Base-by-base conservation (phyloP, 1,139 yeast species). In the Suhomyces guaymorum region DNA sequence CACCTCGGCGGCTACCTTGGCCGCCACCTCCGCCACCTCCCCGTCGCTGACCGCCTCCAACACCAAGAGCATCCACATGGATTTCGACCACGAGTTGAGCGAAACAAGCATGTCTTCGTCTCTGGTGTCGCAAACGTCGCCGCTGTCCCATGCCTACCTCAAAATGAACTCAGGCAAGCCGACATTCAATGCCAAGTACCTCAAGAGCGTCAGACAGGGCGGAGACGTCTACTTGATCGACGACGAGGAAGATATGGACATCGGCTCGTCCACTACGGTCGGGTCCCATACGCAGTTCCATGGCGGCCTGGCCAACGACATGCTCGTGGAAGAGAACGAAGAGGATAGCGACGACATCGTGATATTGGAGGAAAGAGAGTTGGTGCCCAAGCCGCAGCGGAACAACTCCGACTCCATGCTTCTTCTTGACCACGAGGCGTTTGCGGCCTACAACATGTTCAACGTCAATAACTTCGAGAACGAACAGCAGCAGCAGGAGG, bases 371-470 rank as follows among this genome's bases (percentile, higher is more conserved):
- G 55, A 49, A 24, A 47, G 55, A 20, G 47, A 43, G 14, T 24
- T 49, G 24, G 37, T 47, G 22, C 42, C 43, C 28, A 39, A 38
- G 13, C 38, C 43, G 2, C 37, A 35, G 15, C 48, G 70, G 36
- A 63, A 66, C 37, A 68, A 70, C 41, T 61, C 69, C 26, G 75
- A 70, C 47, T 58, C 70, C 14, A 50, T 66, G 14, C 51, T 69
- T 32, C 49, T 62, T 23, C 49, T 61, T 30, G 73, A 66, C 43
- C 53, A 54, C 28, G 74, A 70, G 41, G 69, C 73, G 0, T 59
- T 60, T 42, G 70, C 63, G 23, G 75, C 75, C 3, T 70, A 70
- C 46, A 69, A 67, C 43, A 57, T 70, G 64, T 68, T 70, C 47
- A 70, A 69, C 42, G 59, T 53, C 11, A 51, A 55, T 39, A 39